A percentile compares a stretch with the other conserved stretches of the same genome.
Evolutionary conservation across 148 eudicot genomes (phyloP).

Genomic region (Dysphania ambrosioides): DNA sequence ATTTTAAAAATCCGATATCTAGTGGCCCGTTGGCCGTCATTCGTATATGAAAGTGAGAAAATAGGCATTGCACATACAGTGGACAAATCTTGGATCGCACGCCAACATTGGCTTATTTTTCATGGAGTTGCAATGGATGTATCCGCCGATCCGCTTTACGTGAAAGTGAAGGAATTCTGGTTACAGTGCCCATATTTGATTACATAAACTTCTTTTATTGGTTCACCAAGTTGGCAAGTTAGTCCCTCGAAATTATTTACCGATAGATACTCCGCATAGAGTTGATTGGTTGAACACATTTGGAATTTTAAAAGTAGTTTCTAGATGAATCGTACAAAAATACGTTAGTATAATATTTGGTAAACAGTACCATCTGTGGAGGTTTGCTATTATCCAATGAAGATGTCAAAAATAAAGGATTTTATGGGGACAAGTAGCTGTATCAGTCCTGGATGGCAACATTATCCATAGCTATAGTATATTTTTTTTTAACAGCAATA

Average conservation of each 20-base stretch:
- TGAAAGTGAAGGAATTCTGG: slow-evolving; percentile 25
- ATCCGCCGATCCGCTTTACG: slow-evolving; percentile 21
- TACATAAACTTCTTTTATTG: no score
- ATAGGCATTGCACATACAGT: neutral
- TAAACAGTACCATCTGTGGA: neutral
- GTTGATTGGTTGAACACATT: no score
- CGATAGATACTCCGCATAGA: no score
- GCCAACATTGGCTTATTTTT: slow-evolving; percentile 16
- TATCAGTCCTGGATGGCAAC: neutral
- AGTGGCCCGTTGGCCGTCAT: neutral
- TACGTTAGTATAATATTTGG: neutral
- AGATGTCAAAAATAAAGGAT: neutral
- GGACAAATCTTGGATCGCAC: slow-evolving; percentile 35
- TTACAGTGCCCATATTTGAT: slow-evolving; percentile 9
- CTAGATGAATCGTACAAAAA: neutral
- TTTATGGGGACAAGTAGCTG: neutral
- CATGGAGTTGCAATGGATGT: neutral
- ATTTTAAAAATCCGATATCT: no score
- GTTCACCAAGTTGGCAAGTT: slow-evolving; percentile 4
- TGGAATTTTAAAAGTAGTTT: no score
- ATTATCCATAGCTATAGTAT: neutral
- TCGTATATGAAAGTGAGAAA: neutral
- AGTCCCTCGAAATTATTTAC: neutral
- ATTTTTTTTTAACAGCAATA: neutral
- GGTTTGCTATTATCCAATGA: neutral